phyloP scores from a whole-genome alignment of 1,139 yeast genomes.

The Pichia sp. region DNA sequence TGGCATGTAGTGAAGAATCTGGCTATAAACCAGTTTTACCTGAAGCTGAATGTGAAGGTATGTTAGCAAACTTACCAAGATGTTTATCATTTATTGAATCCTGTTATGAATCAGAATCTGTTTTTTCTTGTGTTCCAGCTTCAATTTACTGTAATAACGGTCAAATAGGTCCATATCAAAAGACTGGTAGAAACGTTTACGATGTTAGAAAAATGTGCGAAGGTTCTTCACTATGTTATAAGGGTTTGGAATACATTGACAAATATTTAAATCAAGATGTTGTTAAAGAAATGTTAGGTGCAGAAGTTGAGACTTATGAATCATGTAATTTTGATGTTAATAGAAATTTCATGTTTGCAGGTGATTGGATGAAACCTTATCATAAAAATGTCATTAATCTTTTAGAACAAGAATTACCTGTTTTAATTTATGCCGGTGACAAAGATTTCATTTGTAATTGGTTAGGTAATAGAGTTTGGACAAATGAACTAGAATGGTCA shows the following conservation, averaged over 20 bases:
- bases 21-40: conserved; percentile 77
- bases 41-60: conserved; percentile 72
- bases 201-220: conserved; percentile 88
- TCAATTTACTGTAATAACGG: conserved; percentile 85
- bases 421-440: conserved; percentile 77
- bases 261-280: conserved; percentile 60
- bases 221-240: conserved; percentile 73
- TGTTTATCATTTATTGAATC: conserved; percentile 73
- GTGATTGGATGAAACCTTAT: conserved; percentile 91
- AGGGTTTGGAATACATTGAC: conserved; percentile 58
- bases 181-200: conserved; percentile 88
- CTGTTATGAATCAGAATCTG: conserved; percentile 73
- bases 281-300: conserved; percentile 81
- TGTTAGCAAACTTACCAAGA: conserved; percentile 70
- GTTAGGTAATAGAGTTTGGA: conserved; percentile 85
- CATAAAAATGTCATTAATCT: conserved; percentile 49
- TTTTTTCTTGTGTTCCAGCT: conserved; percentile 93
- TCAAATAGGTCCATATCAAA: conserved; percentile 76
- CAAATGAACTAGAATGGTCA: conserved; percentile 62
- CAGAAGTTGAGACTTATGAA: conserved; percentile 77
- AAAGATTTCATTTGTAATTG: conserved; percentile 83
- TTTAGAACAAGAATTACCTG: conserved; percentile 55
- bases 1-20: conserved; percentile 82
- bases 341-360: conserved; percentile 76
- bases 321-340: conserved; percentile 82